Conservation (phyloP, 305 asterid species). For the Fraxinus albicans region DNA sequence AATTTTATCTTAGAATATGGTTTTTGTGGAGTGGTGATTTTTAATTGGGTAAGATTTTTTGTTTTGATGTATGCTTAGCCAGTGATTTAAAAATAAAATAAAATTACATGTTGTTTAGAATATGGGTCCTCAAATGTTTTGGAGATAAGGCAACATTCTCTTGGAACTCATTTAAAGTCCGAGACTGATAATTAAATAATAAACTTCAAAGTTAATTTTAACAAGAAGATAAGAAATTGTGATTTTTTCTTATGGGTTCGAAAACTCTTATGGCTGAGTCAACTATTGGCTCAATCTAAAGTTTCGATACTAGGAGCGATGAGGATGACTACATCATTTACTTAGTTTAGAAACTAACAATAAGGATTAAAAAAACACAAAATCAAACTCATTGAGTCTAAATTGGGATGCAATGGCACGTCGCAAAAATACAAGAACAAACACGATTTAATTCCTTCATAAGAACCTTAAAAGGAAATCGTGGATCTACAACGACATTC, state of each 20-base stretch:
- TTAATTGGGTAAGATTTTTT: background rate
- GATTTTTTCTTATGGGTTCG: slow-evolving; percentile 14
- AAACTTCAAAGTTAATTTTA: background rate
- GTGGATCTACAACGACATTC: background rate
- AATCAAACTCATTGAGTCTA: slow-evolving; percentile 44
- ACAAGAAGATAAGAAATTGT: background rate
- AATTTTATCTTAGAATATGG: background rate
- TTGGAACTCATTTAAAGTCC: background rate
- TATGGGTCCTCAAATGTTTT: background rate
- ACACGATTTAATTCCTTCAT: slow-evolving; percentile 2
- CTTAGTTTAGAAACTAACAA: slow-evolving; percentile 34
- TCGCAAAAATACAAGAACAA: background rate
- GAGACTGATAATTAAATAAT: background rate
- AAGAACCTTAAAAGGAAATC: background rate
- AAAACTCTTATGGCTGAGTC: slow-evolving; percentile 33
- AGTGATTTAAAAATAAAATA: background rate
- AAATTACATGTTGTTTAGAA: background rate
- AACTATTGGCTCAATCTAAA: slow-evolving; percentile 35
- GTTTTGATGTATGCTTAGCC: background rate
- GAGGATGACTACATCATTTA: slow-evolving; percentile 39
- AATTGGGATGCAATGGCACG: slow-evolving; percentile 46
- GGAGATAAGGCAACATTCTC: background rate
- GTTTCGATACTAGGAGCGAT: slow-evolving; percentile 34
- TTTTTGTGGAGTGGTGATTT: background rate
- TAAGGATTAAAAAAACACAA: slow-evolving; percentile 45